Evolutionary conservation across 352 stramenopile genomes (phyloP).

Genomic region (Plasmopara viticola): DNA sequence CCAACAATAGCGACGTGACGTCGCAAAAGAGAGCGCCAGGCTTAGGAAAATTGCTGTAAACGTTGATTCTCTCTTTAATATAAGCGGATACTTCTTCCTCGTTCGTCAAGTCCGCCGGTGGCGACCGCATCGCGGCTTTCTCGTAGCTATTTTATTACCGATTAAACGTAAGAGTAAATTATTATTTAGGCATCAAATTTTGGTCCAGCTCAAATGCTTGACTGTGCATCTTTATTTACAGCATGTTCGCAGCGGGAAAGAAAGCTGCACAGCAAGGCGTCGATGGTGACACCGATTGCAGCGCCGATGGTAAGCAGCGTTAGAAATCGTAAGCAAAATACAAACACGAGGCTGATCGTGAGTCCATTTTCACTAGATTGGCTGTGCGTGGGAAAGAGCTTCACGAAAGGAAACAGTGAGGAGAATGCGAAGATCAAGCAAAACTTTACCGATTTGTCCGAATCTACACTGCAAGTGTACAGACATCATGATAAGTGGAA

Average conservation of each 20-base stretch:
- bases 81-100: conserved; percentile 48
- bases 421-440: conserved; percentile 6
- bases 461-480: conserved; percentile 29
- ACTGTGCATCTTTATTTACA: no score
- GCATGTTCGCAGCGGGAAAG: no score
- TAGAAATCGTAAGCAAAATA: no score
- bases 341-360: no score
- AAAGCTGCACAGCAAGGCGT: no score
- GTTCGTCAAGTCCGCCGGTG: conserved; percentile 37
- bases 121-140: conserved; percentile 11
- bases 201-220: no score
- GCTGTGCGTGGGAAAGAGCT: conserved; percentile 35
- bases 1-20: conserved; percentile 64
- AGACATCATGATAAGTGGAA: conserved; percentile 13
- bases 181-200: no score
- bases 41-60: conserved; percentile 56
- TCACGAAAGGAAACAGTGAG: conserved; percentile 7
- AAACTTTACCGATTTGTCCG: background rate
- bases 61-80: conserved; percentile 6
- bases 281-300: no score
- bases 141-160: conserved; percentile 6
- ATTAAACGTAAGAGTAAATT: no score
- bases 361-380: conserved; percentile 28
- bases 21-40: conserved; percentile 59
- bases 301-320: no score